Evolutionary conservation across 1,284 basidiomycete genomes (phyloP), one percentile per base, ranked within the genome.

Genomic region (Trametes sp.): DNA sequence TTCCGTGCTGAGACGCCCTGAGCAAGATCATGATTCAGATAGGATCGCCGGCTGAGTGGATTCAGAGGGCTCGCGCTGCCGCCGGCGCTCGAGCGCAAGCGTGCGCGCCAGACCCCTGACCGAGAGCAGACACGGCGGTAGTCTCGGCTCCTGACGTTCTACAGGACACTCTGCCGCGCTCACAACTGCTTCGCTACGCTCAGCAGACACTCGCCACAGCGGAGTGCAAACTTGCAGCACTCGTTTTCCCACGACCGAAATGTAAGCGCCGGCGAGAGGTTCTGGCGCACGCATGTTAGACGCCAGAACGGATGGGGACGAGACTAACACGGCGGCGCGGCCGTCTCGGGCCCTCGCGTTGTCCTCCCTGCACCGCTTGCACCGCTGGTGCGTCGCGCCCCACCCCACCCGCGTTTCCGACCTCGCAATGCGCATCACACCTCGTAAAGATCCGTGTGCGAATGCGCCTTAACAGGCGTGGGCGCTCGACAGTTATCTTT

Each of bases 1-100:
- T 49, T 56, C 46, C 59, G 38, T 33, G 23, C 19, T 23, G 36
- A 57, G 58, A 50, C 59, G 59, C 50, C 44, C 44, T 48, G 50
- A 35, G 50, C 31, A 38, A 61, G 48, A 67, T 67, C 62, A 62
- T 62, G 51, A 62, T 60, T 55, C 62, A 67, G 65, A 60, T 62
- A 58, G 57, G 63, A 67, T 66, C 59, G 54, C 57, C 50, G 46
- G 45, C 38, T 50, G n/a, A n/a, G n/a, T n/a, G n/a, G 41, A 45
- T 28, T 52, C 36, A 54, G 29, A n/a, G 48, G 46, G 31, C 36
- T 54, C 49, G 31, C 45, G 52, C 54, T 57, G 46, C 55, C 51
- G 46, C 48, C 46, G 54, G 57, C 65, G 54, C 50, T 44, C 59
- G 24, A 31, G 21, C 16, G 26, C 26, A n/a, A n/a, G 13, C 19